Conservation (phyloP, 305 asterid species). For the Fraxinus floribunda region DNA sequence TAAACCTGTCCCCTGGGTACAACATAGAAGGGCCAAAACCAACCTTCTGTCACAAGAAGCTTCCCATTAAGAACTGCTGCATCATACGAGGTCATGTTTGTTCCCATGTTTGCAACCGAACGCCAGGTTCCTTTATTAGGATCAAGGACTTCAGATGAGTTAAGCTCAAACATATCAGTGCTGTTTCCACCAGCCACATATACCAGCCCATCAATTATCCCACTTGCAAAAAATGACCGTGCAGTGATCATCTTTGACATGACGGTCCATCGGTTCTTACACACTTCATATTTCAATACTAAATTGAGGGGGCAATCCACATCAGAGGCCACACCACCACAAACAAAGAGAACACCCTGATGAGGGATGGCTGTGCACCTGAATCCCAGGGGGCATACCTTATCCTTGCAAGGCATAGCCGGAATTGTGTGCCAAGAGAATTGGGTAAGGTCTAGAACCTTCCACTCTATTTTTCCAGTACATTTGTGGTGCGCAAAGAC, state of each 20-base stretch:
- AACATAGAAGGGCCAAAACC: conserved; percentile 97
- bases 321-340: conserved; percentile 77
- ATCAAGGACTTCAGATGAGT: conserved; percentile 76
- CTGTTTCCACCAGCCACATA: conserved; percentile 94
- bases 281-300: conserved; percentile 75
- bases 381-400: conserved; percentile 85
- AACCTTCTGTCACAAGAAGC: conserved; percentile 88
- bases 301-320: conserved; percentile 81
- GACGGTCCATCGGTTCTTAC: conserved; percentile 78
- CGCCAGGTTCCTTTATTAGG: conserved; percentile 67
- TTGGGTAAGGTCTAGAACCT: conserved; percentile 67
- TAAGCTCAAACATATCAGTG: conserved; percentile 69
- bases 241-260: conserved; percentile 89
- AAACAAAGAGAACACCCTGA: conserved; percentile 72
- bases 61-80: conserved; percentile 81
- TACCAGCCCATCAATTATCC: conserved; percentile 73
- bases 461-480: conserved; percentile 85
- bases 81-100: conserved; percentile 75
- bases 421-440: conserved; percentile 84
- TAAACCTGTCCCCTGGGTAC: conserved; percentile 89
- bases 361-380: conserved; percentile 71
- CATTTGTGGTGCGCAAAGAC: conserved; percentile 84
- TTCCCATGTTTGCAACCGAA: conserved; percentile 64
- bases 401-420: conserved; percentile 89
- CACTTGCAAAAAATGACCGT: conserved; percentile 81